Evolutionary conservation across 1,139 yeast species (phyloP).

Genomic region (Taphrina pruni): DNA sequence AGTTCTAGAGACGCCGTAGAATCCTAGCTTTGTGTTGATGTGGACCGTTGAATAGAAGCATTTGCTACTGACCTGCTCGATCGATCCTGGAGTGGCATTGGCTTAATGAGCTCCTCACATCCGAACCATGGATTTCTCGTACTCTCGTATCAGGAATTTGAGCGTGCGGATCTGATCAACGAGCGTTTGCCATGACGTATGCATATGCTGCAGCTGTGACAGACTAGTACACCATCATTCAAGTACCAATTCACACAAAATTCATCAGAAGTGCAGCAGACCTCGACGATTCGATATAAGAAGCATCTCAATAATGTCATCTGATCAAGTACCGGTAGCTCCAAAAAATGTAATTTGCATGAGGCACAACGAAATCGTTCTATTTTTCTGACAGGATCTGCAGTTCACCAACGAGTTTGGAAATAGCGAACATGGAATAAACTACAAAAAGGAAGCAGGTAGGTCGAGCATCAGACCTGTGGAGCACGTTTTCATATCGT

Average conservation of each 20-base stretch:
- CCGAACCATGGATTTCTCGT: neutral
- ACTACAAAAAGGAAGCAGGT: constrained; percentile 32
- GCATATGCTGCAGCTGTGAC: too few species aligned
- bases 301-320: neutral
- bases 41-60: neutral
- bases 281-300: too few species aligned
- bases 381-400: too few species aligned
- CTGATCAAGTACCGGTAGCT: constrained; percentile 12
- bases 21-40: too few species aligned
- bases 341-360: neutral
- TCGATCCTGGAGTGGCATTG: neutral
- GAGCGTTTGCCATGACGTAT: too few species aligned
- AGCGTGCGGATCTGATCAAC: neutral
- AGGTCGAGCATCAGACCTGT: neutral
- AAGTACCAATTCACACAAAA: too few species aligned
- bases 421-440: constrained; percentile 29
- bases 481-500: neutral
- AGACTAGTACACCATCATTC: too few species aligned
- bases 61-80: neutral
- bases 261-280: too few species aligned
- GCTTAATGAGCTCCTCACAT: neutral
- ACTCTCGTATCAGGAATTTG: neutral
- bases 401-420: constrained; percentile 25
- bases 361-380: too few species aligned
- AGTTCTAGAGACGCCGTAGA: too few species aligned